A percentile compares a stretch with the other conserved stretches of the same genome.
These are phyloP conservation scores for Hyphodiscus hymeniophilus DNA, from an alignment of 495 filamentous ascomycete genomes.

Conservation along the genomic window DNA sequence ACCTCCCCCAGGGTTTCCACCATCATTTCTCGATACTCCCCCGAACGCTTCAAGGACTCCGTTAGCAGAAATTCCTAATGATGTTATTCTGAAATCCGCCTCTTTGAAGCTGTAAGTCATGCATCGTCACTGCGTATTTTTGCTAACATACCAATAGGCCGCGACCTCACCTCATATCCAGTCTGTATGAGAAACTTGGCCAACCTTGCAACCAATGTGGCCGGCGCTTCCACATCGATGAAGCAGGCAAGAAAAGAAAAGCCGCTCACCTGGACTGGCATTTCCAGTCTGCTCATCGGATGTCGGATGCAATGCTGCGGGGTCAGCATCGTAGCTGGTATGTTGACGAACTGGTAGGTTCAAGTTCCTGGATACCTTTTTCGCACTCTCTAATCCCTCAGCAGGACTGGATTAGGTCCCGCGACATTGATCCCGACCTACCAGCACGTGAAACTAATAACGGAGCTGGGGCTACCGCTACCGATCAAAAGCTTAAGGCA, in stretches of 20 bases:
- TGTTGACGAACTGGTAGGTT: constrained; percentile 77
- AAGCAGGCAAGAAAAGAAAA: constrained; percentile 75
- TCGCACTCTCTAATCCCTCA: constrained; percentile 16
- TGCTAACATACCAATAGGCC: constrained; percentile 41
- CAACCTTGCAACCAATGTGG: constrained; percentile 88
- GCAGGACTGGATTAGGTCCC: constrained; percentile 80
- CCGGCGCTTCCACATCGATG: constrained; percentile 68
- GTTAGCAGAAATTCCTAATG: constrained; percentile 37
- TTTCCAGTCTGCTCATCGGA: constrained; percentile 85
- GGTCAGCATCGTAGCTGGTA: constrained; percentile 90
- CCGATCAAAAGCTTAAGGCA: constrained; percentile 43
- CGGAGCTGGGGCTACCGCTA: constrained; percentile 20
- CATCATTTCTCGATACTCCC: constrained; percentile 16
- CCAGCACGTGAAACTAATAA: constrained; percentile 19
- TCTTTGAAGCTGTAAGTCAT: constrained; percentile 70
- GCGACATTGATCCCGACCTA: constrained; percentile 62
- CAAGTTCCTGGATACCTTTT: constrained; percentile 1
- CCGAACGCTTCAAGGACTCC: constrained; percentile 13
- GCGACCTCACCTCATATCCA: constrained; percentile 61
- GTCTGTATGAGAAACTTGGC: constrained; percentile 69
- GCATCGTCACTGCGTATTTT: constrained; percentile 16
- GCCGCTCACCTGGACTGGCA: constrained; percentile 97
- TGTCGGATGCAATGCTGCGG: constrained; percentile 70
- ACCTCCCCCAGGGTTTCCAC: constrained; percentile 6
- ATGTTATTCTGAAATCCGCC: constrained; percentile 59